Base-by-base conservation (phyloP, 176 grass and related monocot genomes). In the Panicum miliaceum region DNA sequence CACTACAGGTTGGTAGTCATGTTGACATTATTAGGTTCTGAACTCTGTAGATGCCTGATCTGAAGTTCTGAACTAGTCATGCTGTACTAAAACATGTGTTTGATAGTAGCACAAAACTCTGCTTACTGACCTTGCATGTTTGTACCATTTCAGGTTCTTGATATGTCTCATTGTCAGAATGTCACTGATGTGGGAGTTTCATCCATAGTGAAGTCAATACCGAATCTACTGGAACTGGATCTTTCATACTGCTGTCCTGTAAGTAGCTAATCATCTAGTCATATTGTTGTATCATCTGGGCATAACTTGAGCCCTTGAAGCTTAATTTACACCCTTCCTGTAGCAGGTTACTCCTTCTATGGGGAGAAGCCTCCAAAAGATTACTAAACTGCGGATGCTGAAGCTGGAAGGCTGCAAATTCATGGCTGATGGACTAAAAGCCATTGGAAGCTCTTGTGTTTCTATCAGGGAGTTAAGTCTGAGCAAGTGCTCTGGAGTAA, bases 391-490 rank as follows among this genome's bases (percentile, higher is more conserved):
- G 68, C 83, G 38, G 43, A 90, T 58, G 29, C 67, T 98, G 80
- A 95, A 94, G 73, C 73, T 98, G 64, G 91, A 95, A 81, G 93
- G 93, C 42, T 92, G 93, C 83, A 84, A 87, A 34, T 58, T 98
- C 64, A 90, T 81, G 71, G 57, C 83, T 18, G 65, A 77, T 85
- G 93, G 81, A 69, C 59, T 98, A 18, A 83, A 81, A 85, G 70
- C 85, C 26, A 89, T 98, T 73, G 87, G 85, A 53, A 92, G 54
- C 27, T 92, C 86, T 25, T 92, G 89, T 61, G 41, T 46, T 50
- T 95, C 93, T 51, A 36, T 98, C 69, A 92, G 53, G 59, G 93
- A 95, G 58, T 85, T 95, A 61, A 94, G 83, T 75, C 70, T 98
- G 53, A 94, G 93, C 89, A 98, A 95, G 83, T 94, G 93, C 38